A percentile compares a stretch with the other conserved stretches of the same genome.
These are phyloP conservation scores for Citrus medica DNA, from an alignment of 345 rosid genomes.

Conservation along the genomic window DNA sequence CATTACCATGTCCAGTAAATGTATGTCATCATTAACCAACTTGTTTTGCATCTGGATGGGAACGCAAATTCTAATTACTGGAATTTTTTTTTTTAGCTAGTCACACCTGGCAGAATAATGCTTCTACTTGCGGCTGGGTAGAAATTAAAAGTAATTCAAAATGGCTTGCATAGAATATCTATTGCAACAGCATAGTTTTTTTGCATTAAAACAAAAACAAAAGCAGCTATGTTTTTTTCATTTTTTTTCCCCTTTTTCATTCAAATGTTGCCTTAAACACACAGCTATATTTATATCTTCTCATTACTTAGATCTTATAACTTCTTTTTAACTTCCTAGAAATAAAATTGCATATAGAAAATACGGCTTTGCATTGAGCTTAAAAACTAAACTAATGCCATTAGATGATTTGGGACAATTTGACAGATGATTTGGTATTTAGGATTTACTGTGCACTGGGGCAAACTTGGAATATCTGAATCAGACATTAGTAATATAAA, in stretches of 20 bases:
- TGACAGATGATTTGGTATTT: background rate
- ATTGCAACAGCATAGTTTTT: background rate
- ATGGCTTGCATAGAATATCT: background rate
- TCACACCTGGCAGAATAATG: too few relatives aligned
- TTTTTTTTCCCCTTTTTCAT: too few relatives aligned
- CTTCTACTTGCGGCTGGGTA: too few relatives aligned
- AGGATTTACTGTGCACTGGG: background rate
- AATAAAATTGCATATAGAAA: background rate
- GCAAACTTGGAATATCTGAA: too few relatives aligned
- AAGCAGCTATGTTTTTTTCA: background rate
- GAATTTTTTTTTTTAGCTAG: too few relatives aligned
- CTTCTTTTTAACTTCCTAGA: background rate
- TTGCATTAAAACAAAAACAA: background rate
- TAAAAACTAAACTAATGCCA: too few relatives aligned
- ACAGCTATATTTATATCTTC: background rate
- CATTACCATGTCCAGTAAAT: conserved; percentile 55
- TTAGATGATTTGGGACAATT: too few relatives aligned
- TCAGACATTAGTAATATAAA: background rate
- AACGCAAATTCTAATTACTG: background rate
- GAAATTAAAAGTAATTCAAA: background rate
- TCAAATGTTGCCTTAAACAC: too few relatives aligned
- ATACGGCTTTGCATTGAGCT: too few relatives aligned
- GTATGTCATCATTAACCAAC: conserved; percentile 8
- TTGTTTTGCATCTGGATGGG: background rate
- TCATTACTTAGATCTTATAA: background rate